Percentiles rank a stretch among this genome's conserved stretches.
phyloP scores from a whole-genome alignment of 108 stramenopile genomes.

The Mediolabrus comicus region DNA sequence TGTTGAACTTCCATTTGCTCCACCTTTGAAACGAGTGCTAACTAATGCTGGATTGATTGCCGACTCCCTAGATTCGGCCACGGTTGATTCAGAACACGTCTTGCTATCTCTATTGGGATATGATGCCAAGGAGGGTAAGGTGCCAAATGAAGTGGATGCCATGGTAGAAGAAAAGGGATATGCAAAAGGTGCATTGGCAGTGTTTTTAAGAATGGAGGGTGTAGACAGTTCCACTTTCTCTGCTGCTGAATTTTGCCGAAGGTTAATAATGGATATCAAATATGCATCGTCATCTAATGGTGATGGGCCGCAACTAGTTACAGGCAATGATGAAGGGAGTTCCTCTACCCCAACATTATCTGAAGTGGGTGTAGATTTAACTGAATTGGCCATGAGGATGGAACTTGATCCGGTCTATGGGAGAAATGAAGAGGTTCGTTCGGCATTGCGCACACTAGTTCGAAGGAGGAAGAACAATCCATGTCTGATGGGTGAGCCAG shows the following conservation, averaged over 20 bases:
- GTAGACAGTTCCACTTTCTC: conserved; percentile 40
- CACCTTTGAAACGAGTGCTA: conserved; percentile 46
- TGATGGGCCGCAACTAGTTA: conserved; percentile 56
- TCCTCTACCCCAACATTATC: conserved; percentile 58
- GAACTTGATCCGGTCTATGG: conserved; percentile 98
- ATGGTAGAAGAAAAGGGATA: conserved; percentile 33
- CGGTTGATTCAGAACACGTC: conserved; percentile 68
- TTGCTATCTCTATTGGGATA: conserved; percentile 68
- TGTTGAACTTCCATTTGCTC: conserved; percentile 68
- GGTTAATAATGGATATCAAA: conserved; percentile 60
- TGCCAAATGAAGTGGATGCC: conserved; percentile 34
- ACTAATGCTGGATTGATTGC: conserved; percentile 58
- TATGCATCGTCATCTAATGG: conserved; percentile 28
- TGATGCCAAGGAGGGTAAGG: conserved; percentile 31
- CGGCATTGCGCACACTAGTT: conserved; percentile 93
- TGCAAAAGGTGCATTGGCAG: conserved; percentile 55
- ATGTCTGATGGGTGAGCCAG: conserved; percentile 96
- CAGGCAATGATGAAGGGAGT: conserved; percentile 30
- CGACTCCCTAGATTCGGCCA: conserved; percentile 47
- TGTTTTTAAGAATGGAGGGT: conserved; percentile 65
- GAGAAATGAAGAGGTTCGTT: conserved; percentile 96
- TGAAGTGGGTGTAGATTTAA: conserved; percentile 91
- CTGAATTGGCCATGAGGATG: conserved; percentile 74
- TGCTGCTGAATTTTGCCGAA: conserved; percentile 62
- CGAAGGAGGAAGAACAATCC: conserved; percentile 99